phyloP scores from a whole-genome alignment of 306 rosid genomes.

The Hylodesmum podocarpum region DNA sequence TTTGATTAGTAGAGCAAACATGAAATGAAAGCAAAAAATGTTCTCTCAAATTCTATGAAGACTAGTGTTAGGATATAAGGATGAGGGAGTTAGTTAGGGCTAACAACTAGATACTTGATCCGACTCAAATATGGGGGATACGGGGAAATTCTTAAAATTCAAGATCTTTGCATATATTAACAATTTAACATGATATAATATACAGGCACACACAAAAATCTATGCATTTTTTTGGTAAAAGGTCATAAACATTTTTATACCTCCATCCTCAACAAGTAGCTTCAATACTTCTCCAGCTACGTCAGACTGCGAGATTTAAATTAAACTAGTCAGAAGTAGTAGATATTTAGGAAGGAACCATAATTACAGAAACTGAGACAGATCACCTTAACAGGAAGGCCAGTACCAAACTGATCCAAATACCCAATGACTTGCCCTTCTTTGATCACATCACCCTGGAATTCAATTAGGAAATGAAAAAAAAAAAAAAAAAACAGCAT shows the following conservation, averaged over 20 bases:
- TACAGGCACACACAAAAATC: neutral
- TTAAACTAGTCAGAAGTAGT: conserved; percentile 35
- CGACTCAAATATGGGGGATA: neutral
- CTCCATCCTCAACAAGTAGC: conserved; percentile 90
- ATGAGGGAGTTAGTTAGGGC: too few relatives aligned
- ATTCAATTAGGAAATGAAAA: conserved; percentile 28
- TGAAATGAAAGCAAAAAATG: neutral
- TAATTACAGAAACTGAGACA: conserved; percentile 21
- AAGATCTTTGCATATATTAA: neutral
- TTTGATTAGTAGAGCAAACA: neutral
- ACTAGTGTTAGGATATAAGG: too few relatives aligned
- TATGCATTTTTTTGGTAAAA: neutral
- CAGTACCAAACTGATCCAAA: conserved; percentile 85
- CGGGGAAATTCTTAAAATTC: neutral
- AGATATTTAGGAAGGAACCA: conserved; percentile 7
- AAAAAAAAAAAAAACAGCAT: conserved; percentile 7
- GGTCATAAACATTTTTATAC: conserved; percentile 46
- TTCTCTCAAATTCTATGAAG: neutral
- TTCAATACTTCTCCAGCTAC: conserved; percentile 87
- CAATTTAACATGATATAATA: too few relatives aligned
- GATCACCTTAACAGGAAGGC: conserved; percentile 85
- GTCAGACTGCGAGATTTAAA: conserved; percentile 73
- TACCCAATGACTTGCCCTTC: conserved; percentile 94
- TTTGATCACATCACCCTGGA: conserved; percentile 74
- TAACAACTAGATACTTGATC: neutral